These are phyloP conservation scores for Phytophthora pini DNA, from an alignment of 352 stramenopile genomes.

Conservation along the genomic window DNA sequence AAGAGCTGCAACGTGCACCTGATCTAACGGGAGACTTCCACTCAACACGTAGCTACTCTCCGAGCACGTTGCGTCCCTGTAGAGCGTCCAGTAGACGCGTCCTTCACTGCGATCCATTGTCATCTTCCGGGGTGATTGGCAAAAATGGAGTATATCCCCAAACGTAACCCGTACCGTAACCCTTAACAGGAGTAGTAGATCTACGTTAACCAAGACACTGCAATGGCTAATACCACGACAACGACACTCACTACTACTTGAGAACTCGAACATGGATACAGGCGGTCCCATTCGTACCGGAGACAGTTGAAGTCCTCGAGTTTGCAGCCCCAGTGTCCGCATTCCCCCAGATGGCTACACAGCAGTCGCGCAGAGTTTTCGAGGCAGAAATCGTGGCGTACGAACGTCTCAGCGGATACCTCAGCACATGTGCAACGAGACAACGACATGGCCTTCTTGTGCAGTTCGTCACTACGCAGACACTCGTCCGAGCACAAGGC, in stretches of 20 bases:
- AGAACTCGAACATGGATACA: slow-evolving; percentile 58
- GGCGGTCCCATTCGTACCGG: slow-evolving; percentile 87
- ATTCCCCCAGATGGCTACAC: slow-evolving; percentile 88
- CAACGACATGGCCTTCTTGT: slow-evolving; percentile 72
- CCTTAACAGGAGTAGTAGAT: background rate
- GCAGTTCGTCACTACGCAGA: slow-evolving; percentile 77
- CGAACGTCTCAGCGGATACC: slow-evolving; percentile 74
- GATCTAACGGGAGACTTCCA: slow-evolving; percentile 27
- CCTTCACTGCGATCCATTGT: slow-evolving; percentile 4
- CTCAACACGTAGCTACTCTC: slow-evolving; percentile 20
- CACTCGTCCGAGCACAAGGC: slow-evolving; percentile 91
- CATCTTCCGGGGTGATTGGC: slow-evolving; percentile 15
- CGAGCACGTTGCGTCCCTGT: slow-evolving; percentile 20
- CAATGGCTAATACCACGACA: slow-evolving; percentile 22
- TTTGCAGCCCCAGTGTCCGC: slow-evolving; percentile 86
- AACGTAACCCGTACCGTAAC: slow-evolving; percentile 29
- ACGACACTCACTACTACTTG: slow-evolving; percentile 11
- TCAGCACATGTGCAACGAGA: slow-evolving; percentile 86
- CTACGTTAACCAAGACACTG: slow-evolving; percentile 29
- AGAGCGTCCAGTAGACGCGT: slow-evolving; percentile 44
- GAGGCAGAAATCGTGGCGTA: slow-evolving; percentile 78
- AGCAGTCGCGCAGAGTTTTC: slow-evolving; percentile 84
- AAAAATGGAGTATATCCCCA: slow-evolving; percentile 19
- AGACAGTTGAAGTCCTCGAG: slow-evolving; percentile 93
- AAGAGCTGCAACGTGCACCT: slow-evolving; percentile 10